Conservation (phyloP, 805 yeast genomes). For the Kodamaea restingae region DNA sequence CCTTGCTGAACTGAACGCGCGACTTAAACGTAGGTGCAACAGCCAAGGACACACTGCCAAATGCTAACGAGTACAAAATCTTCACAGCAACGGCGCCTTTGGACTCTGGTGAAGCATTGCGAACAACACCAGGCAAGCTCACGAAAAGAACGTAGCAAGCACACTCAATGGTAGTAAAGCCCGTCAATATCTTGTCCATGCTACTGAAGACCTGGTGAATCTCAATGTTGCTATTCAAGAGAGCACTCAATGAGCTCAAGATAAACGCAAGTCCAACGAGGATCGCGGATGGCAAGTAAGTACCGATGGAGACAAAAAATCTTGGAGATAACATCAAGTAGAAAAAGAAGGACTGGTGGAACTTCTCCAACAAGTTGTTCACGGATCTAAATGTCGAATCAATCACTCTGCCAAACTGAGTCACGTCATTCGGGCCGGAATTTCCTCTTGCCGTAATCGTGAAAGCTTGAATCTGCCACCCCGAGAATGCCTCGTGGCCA, state of each 20-base stretch:
- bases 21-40: constrained; percentile 12
- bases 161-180: constrained; percentile 27
- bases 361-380: constrained; percentile 88
- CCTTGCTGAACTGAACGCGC: constrained; percentile 14
- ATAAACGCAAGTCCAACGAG: constrained; percentile 66
- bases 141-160: constrained; percentile 21
- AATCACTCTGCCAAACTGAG: constrained; percentile 85
- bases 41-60: constrained; percentile 13
- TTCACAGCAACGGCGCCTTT: constrained; percentile 13
- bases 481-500: constrained; percentile 85
- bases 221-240: constrained; percentile 43
- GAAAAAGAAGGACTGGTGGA: constrained; percentile 95
- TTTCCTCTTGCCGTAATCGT: constrained; percentile 69
- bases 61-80: constrained; percentile 17
- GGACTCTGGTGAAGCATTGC: constrained; percentile 8
- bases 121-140: constrained; percentile 22
- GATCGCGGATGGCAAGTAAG: constrained; percentile 84
- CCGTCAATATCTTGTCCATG: constrained; percentile 22
- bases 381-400: constrained; percentile 87
- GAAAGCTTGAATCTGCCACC: constrained; percentile 92
- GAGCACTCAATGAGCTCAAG: constrained; percentile 57
- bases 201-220: constrained; percentile 17
- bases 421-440: constrained; percentile 64
- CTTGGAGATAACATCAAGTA: constrained; percentile 77
- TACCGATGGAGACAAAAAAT: constrained; percentile 86